phyloP scores from a whole-genome alignment of 2,329 filamentous ascomycete genomes.

The Colletotrichum viniferum region DNA sequence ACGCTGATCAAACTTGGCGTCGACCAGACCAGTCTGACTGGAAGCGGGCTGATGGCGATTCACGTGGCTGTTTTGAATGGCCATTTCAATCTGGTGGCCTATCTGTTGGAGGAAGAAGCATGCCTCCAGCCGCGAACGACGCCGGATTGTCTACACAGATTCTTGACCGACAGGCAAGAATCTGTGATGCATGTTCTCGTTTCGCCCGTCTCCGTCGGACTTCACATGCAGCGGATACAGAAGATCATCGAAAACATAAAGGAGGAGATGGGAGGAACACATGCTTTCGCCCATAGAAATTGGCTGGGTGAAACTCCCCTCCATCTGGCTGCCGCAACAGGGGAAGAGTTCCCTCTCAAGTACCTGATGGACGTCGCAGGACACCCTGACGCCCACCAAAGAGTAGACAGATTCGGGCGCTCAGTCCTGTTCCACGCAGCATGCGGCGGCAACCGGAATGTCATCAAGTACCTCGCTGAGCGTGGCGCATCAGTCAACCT shows the following conservation, averaged over 20 bases:
- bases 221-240: neutral
- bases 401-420: neutral
- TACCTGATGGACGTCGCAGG: neutral
- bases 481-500: neutral
- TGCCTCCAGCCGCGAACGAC: neutral
- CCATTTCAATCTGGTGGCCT: neutral
- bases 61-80: neutral
- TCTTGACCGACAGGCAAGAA: neutral
- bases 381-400: neutral
- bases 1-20: neutral
- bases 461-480: neutral
- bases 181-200: neutral
- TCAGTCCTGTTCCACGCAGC: conserved; percentile 7
- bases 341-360: neutral
- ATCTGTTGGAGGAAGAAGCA: neutral
- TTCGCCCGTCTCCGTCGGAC: neutral
- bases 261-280: neutral
- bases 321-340: neutral
- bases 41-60: neutral
- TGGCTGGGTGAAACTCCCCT: neutral
- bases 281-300: neutral
- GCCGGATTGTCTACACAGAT: neutral
- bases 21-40: neutral
- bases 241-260: neutral
- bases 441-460: neutral